These are phyloP conservation scores for Beauveria pseudobassiana DNA, from an alignment of 2,329 filamentous ascomycete species.

Conservation along the genomic window DNA sequence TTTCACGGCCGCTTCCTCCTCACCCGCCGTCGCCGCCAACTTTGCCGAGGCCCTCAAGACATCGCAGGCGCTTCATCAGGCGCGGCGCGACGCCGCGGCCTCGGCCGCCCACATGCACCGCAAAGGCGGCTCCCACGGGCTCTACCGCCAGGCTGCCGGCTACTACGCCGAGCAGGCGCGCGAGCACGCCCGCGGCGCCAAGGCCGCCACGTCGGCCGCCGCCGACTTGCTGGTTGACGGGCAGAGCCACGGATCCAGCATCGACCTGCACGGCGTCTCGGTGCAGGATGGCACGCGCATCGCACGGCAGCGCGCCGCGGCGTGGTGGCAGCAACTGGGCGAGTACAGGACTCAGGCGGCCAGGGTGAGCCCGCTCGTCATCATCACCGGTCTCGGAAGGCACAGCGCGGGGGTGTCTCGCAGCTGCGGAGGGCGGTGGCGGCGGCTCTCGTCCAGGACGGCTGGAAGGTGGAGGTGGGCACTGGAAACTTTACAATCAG, in stretches of 20 bases:
- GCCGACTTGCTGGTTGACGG: conserved; percentile 63
- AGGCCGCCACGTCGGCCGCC: conserved; percentile 52
- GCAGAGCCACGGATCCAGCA: conserved; percentile 51
- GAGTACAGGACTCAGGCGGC: conserved; percentile 49
- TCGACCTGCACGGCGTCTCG: conserved; percentile 79
- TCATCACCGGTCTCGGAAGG: conserved; percentile 74
- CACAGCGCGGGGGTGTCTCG: conserved; percentile 74
- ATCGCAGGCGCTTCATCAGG: conserved; percentile 22
- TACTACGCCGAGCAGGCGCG: conserved; percentile 68
- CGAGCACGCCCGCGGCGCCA: conserved; percentile 51
- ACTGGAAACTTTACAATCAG: conserved; percentile 64
- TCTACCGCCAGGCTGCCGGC: conserved; percentile 68
- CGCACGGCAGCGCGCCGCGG: conserved; percentile 54
- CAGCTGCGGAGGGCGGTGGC: conserved; percentile 74
- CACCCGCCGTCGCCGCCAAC: conserved; percentile 15
- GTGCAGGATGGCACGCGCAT: conserved; percentile 79
- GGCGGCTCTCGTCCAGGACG: conserved; percentile 64
- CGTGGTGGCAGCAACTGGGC: conserved; percentile 71
- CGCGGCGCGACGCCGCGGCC: conserved; percentile 24
- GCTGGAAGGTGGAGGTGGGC: conserved; percentile 73
- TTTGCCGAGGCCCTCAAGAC: conserved; percentile 22
- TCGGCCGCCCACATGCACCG: conserved; percentile 35
- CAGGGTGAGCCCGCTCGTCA: conserved; percentile 51
- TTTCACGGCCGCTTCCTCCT: conserved; percentile 2
- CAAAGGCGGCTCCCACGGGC: conserved; percentile 56